Evolutionary conservation across 768 basidiomycete species (phyloP).

Genomic region (Coprinopsis strossmayeri): DNA sequence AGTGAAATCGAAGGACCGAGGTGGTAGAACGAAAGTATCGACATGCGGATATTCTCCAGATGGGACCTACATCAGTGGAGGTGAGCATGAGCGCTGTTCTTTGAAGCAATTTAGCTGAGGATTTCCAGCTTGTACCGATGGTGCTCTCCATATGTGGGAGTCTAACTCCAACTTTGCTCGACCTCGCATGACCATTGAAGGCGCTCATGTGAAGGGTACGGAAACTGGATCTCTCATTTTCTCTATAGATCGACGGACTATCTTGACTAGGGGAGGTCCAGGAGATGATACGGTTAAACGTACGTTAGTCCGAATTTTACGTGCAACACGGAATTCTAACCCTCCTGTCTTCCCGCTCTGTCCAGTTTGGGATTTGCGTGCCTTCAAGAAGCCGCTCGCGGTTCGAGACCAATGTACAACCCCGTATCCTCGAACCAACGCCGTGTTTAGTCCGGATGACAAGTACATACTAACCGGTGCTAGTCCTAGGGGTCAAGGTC

Average conservation of each 20-base stretch:
- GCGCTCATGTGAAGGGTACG: constrained; percentile 79
- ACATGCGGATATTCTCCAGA: constrained; percentile 84
- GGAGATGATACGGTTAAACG: constrained; percentile 95
- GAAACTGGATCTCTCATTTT: constrained; percentile 87
- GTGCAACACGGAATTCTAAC: too few relatives aligned
- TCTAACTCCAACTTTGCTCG: constrained; percentile 89
- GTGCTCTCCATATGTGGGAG: constrained; percentile 91
- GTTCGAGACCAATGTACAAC: constrained; percentile 60
- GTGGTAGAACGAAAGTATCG: constrained; percentile 88
- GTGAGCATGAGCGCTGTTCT: constrained; percentile 32
- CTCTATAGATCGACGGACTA: constrained; percentile 78
- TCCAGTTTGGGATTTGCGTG: constrained; percentile 89
- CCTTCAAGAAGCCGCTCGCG: constrained; percentile 84
- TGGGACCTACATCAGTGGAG: constrained; percentile 84
- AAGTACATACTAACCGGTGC: constrained; percentile 82
- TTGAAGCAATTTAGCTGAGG: constrained; percentile 14
- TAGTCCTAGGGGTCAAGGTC: constrained; percentile 60
- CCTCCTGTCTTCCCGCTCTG: too few relatives aligned
- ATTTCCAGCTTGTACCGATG: constrained; percentile 75
- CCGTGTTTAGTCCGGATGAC: constrained; percentile 93
- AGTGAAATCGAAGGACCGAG: constrained; percentile 93
- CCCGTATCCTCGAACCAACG: constrained; percentile 88
- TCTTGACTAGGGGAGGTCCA: constrained; percentile 69
- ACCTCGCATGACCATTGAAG: constrained; percentile 80
- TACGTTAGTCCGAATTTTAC: too few relatives aligned